A percentile compares a stretch with the other conserved stretches of the same genome.
Evolutionary conservation across 148 eudicot genomes (phyloP).

Genomic region (Polygonum aviculare): DNA sequence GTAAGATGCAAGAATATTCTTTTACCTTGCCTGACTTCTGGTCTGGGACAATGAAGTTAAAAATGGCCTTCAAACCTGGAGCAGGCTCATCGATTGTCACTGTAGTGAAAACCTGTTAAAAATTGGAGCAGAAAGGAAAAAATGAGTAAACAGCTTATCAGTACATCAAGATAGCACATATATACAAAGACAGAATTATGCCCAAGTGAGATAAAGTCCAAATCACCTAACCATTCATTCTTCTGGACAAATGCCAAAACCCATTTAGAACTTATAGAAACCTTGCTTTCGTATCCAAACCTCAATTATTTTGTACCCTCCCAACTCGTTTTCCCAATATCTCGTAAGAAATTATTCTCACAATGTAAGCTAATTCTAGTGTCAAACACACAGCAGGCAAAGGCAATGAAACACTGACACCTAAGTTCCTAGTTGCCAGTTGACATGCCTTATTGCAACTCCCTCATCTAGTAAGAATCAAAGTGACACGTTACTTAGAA

Average conservation of each 20-base stretch:
- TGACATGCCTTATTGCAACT: not conserved
- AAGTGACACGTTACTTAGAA: not conserved
- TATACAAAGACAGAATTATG: not conserved
- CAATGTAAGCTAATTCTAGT: not conserved
- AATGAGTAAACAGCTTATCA: not conserved
- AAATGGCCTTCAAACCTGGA: slow-evolving; percentile 84
- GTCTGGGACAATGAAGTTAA: slow-evolving; percentile 77
- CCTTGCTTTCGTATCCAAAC: too few relatives aligned
- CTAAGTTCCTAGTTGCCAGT: not conserved
- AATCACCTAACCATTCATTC: not conserved
- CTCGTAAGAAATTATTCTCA: not conserved
- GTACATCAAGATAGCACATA: not conserved
- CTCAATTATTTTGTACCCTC: too few relatives aligned
- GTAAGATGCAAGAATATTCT: not conserved
- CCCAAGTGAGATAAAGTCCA: not conserved
- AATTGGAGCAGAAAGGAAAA: not conserved
- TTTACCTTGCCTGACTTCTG: slow-evolving; percentile 91
- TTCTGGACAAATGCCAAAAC: not conserved
- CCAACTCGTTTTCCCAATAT: not conserved
- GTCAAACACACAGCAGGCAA: not conserved
- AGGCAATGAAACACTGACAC: not conserved
- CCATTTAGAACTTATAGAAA: not conserved
- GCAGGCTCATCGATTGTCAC: slow-evolving; percentile 87
- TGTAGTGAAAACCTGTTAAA: slow-evolving; percentile 52
- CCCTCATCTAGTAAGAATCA: not conserved